Evolutionary conservation across 2,329 filamentous ascomycete genomes (phyloP).

Genomic region (Fusarium phyllophilum): DNA sequence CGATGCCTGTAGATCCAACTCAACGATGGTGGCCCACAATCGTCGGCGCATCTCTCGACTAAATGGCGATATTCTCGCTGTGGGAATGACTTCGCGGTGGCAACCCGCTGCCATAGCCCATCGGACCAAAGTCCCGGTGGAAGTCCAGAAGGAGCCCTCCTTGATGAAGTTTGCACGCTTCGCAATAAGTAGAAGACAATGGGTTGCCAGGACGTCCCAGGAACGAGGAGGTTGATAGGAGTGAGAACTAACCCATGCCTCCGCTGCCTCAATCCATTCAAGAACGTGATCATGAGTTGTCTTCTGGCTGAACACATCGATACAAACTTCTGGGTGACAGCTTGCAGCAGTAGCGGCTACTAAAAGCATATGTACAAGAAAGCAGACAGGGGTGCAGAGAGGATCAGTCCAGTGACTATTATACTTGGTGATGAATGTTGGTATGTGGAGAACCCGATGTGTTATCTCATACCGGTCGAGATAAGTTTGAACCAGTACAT

Average conservation of each 20-base stretch:
- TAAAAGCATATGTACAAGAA: background rate
- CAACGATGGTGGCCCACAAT: background rate
- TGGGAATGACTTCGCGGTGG: background rate
- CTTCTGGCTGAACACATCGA: background rate
- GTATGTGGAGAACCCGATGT: background rate
- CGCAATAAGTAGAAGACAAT: background rate
- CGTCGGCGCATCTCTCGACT: background rate
- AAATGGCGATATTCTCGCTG: background rate
- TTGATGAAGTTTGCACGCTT: background rate
- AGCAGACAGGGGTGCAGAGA: background rate
- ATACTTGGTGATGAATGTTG: background rate
- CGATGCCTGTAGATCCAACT: background rate
- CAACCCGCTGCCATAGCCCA: background rate
- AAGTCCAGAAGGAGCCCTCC: background rate
- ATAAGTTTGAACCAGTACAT: background rate
- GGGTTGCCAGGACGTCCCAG: background rate
- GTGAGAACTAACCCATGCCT: background rate
- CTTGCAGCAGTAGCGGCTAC: background rate
- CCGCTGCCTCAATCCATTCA: fast-evolving
- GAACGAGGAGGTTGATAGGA: background rate
- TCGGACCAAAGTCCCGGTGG: fast-evolving
- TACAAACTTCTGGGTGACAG: background rate
- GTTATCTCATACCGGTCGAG: background rate
- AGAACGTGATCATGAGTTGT: background rate
- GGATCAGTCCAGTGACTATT: background rate